Conservation (phyloP, 208 protist genomes). For the Crithidia bombi region DNA sequence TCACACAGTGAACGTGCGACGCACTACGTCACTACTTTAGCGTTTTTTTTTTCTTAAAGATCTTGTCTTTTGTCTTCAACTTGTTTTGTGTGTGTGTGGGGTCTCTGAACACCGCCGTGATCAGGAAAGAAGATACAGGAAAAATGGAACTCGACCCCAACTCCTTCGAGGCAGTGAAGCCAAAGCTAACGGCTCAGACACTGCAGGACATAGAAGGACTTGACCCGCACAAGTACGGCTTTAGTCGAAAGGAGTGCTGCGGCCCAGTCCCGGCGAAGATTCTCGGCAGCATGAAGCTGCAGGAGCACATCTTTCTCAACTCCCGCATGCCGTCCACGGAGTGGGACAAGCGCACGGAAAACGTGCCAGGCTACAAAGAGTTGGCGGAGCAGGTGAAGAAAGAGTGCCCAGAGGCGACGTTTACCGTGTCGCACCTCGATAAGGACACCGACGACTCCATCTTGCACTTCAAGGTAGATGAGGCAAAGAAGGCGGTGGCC, state of each 20-base stretch:
- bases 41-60: background rate
- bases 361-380: slow-evolving; percentile 64
- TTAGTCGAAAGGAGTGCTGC: slow-evolving; percentile 88
- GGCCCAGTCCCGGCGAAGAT: slow-evolving; percentile 70
- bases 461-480: slow-evolving; percentile 62
- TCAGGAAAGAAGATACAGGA: slow-evolving; percentile 5
- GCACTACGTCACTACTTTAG: background rate
- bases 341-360: slow-evolving; percentile 70
- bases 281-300: slow-evolving; percentile 76
- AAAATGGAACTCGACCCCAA: slow-evolving; percentile 40
- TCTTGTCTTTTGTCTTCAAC: background rate
- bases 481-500: slow-evolving; percentile 36
- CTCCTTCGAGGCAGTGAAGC: slow-evolving; percentile 64
- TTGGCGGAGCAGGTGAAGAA: slow-evolving; percentile 39
- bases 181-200: slow-evolving; percentile 53
- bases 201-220: slow-evolving; percentile 90
- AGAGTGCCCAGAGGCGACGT: slow-evolving; percentile 43
- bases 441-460: slow-evolving; percentile 61
- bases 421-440: slow-evolving; percentile 46
- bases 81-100: background rate
- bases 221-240: slow-evolving; percentile 74
- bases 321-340: slow-evolving; percentile 60
- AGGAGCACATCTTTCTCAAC: slow-evolving; percentile 80
- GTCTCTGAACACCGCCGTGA: too few species aligned
- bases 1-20: too few species aligned